Evolutionary conservation across 805 yeast species (phyloP).

Genomic region (Cyberlindnera bimundalis): DNA sequence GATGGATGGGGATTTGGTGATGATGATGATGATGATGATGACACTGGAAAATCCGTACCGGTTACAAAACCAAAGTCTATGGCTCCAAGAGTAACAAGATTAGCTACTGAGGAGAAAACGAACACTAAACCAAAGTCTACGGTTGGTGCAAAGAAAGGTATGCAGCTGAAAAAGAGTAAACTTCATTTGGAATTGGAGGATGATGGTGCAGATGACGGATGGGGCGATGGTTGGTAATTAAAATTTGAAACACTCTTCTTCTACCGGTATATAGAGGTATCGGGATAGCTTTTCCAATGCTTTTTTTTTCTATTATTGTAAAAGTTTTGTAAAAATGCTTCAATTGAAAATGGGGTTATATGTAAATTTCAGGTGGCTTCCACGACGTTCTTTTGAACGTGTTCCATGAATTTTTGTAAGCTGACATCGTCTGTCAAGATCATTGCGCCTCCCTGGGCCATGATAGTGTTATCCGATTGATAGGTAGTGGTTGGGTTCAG

Average conservation of each 20-base stretch:
- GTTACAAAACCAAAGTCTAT: conserved; percentile 3
- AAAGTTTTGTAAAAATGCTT: no score
- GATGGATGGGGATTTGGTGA: conserved; percentile 25
- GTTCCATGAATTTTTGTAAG: conserved; percentile 91
- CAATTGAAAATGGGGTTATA: no score
- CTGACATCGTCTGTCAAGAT: conserved; percentile 97
- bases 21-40: conserved; percentile 4
- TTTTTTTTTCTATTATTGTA: background rate
- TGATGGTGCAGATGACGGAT: conserved; percentile 37
- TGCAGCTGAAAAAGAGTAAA: conserved; percentile 30
- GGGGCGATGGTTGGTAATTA: conserved; percentile 44
- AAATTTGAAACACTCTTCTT: background rate
- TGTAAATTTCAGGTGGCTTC: conserved; percentile 15
- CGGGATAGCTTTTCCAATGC: no score
- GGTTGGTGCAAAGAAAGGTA: conserved; percentile 19
- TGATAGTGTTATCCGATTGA: conserved; percentile 32
- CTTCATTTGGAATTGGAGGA: conserved; percentile 32
- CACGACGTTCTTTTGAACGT: conserved; percentile 88
- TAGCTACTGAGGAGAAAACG: conserved; percentile 19
- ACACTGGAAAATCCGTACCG: no score
- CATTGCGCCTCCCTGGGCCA: conserved; percentile 58
- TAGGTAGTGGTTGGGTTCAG: conserved; percentile 91
- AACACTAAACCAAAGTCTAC: conserved; percentile 5
- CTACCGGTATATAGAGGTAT: no score
- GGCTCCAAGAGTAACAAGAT: conserved; percentile 23